Evolutionary conservation across 75 land plant species (phyloP), one percentile per base, ranked within the genome.

Genomic region (Isoetes taiwanensis): DNA sequence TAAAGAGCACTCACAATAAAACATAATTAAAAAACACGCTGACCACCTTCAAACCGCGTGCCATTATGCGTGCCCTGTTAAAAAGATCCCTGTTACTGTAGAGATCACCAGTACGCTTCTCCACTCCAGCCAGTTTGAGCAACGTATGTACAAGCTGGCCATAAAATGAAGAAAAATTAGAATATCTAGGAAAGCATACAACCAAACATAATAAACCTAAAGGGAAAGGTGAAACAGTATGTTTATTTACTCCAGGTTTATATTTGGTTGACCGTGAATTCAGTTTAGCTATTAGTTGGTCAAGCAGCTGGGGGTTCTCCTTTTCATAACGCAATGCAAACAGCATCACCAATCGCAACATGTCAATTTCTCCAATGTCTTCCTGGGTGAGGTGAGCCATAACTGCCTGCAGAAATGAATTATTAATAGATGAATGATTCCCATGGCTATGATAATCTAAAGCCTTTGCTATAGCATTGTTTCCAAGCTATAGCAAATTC

Each of bases 41-140:
- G n/a, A n/a, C n/a, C n/a, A 94, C 99, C 95, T 94, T 88, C 30
- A 94, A 62, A 1, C 99, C 99, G 66, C 96, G 89, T 64, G 99
- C 99, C 99, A 94, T 94, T 63, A 79, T 94, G 14, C 85, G 90
- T 34, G 96, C 99, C 61, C 80, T 81, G 68, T 84, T 94, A 56
- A 94, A 56, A 16, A 94, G 69, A 76, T 94, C 86, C 21, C 96
- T 72, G 52, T 94, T 94, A 10, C 96, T 82, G 68, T 60, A 94
- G 26, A 94, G 63, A 74, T 94, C 99, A 4, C 99, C 99, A 28
- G 84, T 89, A 52, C 99, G 56, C 67, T 84, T 94, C 56, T 94
- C 99, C 34, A 72, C 77, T 27, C 99, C 99, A 26, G 96, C 90
- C 63, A 88, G 99, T 76, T 79, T 84, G 28, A 94, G 40, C 26